A percentile compares a stretch with the other conserved stretches of the same genome.
These are phyloP conservation scores for Monosporozyma servazzii DNA, from an alignment of 805 yeast species.

Conservation along the genomic window DNA sequence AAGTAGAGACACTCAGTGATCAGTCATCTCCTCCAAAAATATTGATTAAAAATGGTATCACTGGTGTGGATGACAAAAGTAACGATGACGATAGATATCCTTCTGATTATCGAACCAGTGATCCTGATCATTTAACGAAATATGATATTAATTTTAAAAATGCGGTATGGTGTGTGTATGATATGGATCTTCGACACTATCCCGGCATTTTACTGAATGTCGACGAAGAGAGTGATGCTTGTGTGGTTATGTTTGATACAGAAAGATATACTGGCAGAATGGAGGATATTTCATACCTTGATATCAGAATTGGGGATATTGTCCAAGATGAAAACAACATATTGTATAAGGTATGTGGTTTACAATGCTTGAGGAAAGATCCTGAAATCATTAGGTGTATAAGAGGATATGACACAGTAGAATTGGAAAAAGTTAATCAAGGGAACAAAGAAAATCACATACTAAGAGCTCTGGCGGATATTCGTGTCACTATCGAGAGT, in stretches of 20 bases:
- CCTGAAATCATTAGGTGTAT: constrained; percentile 38
- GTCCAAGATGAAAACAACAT: constrained; percentile 28
- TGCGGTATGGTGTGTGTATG: constrained; percentile 48
- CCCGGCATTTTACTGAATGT: constrained; percentile 37
- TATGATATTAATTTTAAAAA: constrained; percentile 25
- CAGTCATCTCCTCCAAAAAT: constrained; percentile 4
- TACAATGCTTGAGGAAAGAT: constrained; percentile 25
- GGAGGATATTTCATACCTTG: constrained; percentile 38
- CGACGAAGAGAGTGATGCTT: background rate
- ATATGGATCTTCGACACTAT: constrained; percentile 35
- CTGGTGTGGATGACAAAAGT: background rate
- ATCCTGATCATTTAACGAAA: constrained; percentile 15
- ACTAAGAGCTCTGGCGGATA: constrained; percentile 22
- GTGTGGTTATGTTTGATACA: constrained; percentile 16
- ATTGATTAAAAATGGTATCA: background rate
- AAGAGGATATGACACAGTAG: constrained; percentile 50
- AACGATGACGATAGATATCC: background rate
- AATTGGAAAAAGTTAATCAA: constrained; percentile 20
- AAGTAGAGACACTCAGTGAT: background rate
- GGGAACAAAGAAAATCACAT: constrained; percentile 13
- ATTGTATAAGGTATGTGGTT: constrained; percentile 39
- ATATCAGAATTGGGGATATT: constrained; percentile 48
- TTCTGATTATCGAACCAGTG: constrained; percentile 1
- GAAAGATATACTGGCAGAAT: constrained; percentile 13
- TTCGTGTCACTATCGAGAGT: constrained; percentile 27